Base-by-base conservation (phyloP, 192 early-diverging fungal species). In the Ambispora gerdemannii region DNA sequence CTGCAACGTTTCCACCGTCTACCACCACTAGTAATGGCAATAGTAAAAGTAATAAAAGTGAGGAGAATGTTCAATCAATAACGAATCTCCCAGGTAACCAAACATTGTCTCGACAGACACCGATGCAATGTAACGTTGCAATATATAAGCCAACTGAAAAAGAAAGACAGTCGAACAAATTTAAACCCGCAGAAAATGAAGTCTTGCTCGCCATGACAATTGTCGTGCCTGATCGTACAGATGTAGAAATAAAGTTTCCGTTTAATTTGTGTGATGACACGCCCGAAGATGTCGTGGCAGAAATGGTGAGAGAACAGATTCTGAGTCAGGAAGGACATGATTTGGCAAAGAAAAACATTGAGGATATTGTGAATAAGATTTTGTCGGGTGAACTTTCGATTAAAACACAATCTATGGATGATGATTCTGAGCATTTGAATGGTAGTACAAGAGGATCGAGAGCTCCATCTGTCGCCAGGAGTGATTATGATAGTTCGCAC, bases 241-340 rank as follows among this genome's bases (percentile, higher is more conserved):
- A 76, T 74, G 67, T 72, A 50, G 86, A 89, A 61, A 88, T 90
- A 74, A 89, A 87, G 65, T 90, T 90, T 74, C 85, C 87, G 0
- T 88, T 89, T 70, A 79, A 80, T 66, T 70, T 86, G 58, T 80
- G 77, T 31, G 82, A 86, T 0, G 91, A 93, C 60, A 93, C 90
- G 1, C 84, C 88, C 4, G 84, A 87, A 11, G 86, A 89, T 62
- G 91, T 93, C 2, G 89, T 93, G 2, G 68, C 80, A 15, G 85
- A 87, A 70, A 87, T 87, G 85, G 80, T 86, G 61, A 68, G 77
- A 27, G 77, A 78, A 66, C 74, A 74, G 63, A 78, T 78, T 22
- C 22, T 78, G 25, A 72, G 67, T 13, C 73, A 43, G 11, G 77
- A 78, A 47, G 77, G 75, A 27, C 71, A 61, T 4, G 67, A 69